Evolutionary conservation across 2,329 filamentous ascomycete genomes (phyloP).

Genomic region (Colletotrichum falcatum): DNA sequence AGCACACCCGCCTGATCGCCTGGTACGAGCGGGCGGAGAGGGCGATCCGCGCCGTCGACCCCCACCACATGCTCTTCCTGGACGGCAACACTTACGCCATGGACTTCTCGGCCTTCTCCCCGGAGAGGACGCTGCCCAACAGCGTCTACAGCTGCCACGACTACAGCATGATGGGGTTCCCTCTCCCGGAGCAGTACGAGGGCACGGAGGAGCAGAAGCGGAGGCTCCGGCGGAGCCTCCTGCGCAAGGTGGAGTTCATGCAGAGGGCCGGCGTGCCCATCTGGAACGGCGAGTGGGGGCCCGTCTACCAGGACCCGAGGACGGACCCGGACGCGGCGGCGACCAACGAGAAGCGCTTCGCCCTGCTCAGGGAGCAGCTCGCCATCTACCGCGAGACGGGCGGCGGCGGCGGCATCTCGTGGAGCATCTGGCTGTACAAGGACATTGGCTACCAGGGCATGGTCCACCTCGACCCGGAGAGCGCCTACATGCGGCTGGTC

Average conservation of each 20-base stretch:
- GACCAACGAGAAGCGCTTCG: slow-evolving; percentile 56
- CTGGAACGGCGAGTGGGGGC: slow-evolving; percentile 66
- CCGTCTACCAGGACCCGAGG: slow-evolving; percentile 57
- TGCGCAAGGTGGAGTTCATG: slow-evolving; percentile 60
- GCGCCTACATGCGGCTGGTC: slow-evolving; percentile 63
- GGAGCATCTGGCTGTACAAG: slow-evolving; percentile 72
- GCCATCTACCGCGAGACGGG: slow-evolving; percentile 51
- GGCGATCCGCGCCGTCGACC: slow-evolving; percentile 51
- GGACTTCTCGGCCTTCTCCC: slow-evolving; percentile 58
- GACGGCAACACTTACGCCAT: slow-evolving; percentile 63
- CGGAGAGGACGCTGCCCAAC: slow-evolving; percentile 57
- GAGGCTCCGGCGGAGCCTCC: slow-evolving; percentile 54
- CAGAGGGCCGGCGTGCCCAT: slow-evolving; percentile 54
- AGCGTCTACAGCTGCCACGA: slow-evolving; percentile 66
- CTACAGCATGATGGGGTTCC: slow-evolving; percentile 65
- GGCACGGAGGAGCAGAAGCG: slow-evolving; percentile 56
- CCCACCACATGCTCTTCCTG: slow-evolving; percentile 58
- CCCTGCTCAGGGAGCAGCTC: slow-evolving; percentile 56
- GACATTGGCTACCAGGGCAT: slow-evolving; percentile 69
- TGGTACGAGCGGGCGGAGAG: slow-evolving; percentile 52
- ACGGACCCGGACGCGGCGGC: slow-evolving; percentile 52
- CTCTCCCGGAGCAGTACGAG: slow-evolving; percentile 53
- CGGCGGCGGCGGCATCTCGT: slow-evolving; percentile 56
- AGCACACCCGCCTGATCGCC: slow-evolving; percentile 49
- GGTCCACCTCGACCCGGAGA: slow-evolving; percentile 60